Evolutionary conservation across 2,329 filamentous ascomycete species (phyloP), one percentile per base, ranked within the genome.

Genomic region (Cytospora leucostoma): DNA sequence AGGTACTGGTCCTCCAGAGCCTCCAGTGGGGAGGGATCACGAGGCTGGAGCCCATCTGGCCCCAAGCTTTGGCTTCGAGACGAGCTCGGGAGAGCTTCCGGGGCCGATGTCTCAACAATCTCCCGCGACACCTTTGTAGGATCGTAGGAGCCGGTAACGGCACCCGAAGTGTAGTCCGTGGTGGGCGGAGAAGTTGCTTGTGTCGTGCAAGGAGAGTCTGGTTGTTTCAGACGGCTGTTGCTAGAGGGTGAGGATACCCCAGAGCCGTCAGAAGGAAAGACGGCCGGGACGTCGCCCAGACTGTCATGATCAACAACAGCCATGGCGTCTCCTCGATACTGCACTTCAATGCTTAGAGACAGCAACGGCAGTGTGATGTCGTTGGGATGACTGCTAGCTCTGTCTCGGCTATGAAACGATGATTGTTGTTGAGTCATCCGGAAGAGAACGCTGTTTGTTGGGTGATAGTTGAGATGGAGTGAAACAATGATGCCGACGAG

Each of bases 321-420:
- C 56, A 63, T 62, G 44, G 12, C 15, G 44, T 44, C 49, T 47
- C 44, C 4, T 32, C 47, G 27, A 33, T 40, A 56, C 13, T 50
- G 56, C 19, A 27, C 19, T 15, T 40, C 34, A 53, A 56, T 47
- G 47, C 44, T 49, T 37, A 60, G 35, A 27, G 7, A 27, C n/a
- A 44, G 17, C n/a, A 50, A 56, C n/a, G 56, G 56, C 15, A 44
- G 27, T 37, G 50, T 13, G 51, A 56, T 33, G 44, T 37, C 32
- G 32, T 37, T 44, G 40, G 40, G 56, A 52, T 58, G 52, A 35
- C 34, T 52, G 56, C 15, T 58, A 52, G 55, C 51, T 59, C 52
- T 60, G 63, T 54, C 56, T 63, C 61, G 61, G 57, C 37, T 61
- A 60, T 63, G 61, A 56, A 65, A 65, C 64, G 63, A 65, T 63